Base-by-base conservation (phyloP, 2,329 filamentous ascomycete genomes). In the Domatiomyces catenatus region DNA sequence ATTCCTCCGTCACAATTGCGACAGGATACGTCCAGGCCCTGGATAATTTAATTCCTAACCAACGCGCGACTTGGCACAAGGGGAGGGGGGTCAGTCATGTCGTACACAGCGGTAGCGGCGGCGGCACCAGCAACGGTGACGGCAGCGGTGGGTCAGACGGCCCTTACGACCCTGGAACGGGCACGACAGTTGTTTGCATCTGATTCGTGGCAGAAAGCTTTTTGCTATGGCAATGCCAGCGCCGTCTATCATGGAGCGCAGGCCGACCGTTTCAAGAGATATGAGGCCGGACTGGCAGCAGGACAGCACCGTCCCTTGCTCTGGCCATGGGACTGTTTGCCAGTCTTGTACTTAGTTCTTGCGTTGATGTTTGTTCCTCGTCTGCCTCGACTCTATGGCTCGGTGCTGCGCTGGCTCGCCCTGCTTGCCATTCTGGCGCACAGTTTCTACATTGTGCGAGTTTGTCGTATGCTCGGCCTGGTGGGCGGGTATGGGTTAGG, bases 401-500 rank as follows among this genome's bases (percentile, higher is more conserved):
- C 22, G 22, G n/a, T 36, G 20, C 15, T 47, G 39, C 49, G 56
- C 43, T 54, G 36, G 42, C 6, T 49, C n/a, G 46, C 49, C 4
- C 54, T 57, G 32, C n/a, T 48, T 28, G 42, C 54, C 12, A 48
- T 56, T 8, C 10, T 55, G n/a, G 15, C 17, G 1, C 54, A 55
- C 19, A 45, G 49, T 20, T 18, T 46, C 5, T 56, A 54, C 46
- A 46, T 54, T 8, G 48, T 46, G 15, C 42, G 18, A 24, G 47
- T 52, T 42, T 48, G 69, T 44, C 69, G 73, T 54, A 71, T 70
- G n/a, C 64, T 72, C 6, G 67, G 69, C 22, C 66, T 76, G 19
- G 74, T 70, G 1, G 68, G 73, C 54, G 72, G 75, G 0, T 75
- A 79, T 54, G 73, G 73, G 12, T 63, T 78, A 15, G 79, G 79